phyloP scores from a whole-genome alignment of 192 early-diverging fungal genomes.

The Phycomyces nitens region DNA sequence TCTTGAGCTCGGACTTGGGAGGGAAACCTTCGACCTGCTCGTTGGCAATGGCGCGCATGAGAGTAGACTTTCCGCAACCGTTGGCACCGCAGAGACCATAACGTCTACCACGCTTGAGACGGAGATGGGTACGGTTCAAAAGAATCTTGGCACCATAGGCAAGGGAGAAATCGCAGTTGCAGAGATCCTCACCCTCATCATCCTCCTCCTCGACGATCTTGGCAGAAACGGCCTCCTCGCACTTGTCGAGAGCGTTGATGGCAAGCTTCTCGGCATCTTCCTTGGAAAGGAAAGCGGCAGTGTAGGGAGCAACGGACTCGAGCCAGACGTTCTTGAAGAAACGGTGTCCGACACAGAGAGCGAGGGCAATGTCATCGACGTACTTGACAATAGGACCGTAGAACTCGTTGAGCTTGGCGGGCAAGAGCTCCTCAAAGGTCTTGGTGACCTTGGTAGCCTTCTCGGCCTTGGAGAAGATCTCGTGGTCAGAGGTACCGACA shows the following conservation, averaged over 20 bases:
- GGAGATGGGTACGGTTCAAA: slow-evolving; percentile 61
- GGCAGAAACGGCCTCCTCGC: slow-evolving; percentile 41
- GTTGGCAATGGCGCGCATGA: slow-evolving; percentile 84
- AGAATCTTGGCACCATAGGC: slow-evolving; percentile 82
- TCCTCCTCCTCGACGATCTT: slow-evolving; percentile 41
- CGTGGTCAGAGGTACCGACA: slow-evolving; percentile 57
- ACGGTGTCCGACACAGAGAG: slow-evolving; percentile 59
- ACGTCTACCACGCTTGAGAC: slow-evolving; percentile 70
- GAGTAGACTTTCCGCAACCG: slow-evolving; percentile 83
- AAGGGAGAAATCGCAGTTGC: slow-evolving; percentile 80
- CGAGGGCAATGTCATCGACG: slow-evolving; percentile 54
- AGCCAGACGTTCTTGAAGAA: slow-evolving; percentile 69
- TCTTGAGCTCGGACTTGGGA: slow-evolving; percentile 65
- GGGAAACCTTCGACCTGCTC: slow-evolving; percentile 83
- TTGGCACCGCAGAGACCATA: slow-evolving; percentile 83
- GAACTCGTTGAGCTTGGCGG: slow-evolving; percentile 47
- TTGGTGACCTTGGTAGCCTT: slow-evolving; percentile 42
- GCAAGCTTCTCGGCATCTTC: slow-evolving; percentile 48
- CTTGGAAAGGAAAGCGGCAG: slow-evolving; percentile 50
- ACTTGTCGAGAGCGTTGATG: slow-evolving; percentile 43
- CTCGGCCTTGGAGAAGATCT: slow-evolving; percentile 51
- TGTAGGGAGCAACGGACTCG: slow-evolving; percentile 54
- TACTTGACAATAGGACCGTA: slow-evolving; percentile 50
- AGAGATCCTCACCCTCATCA: slow-evolving; percentile 53
- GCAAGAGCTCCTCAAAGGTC: slow-evolving; percentile 50